These are phyloP conservation scores for Teratosphaeria epicoccoides DNA, from an alignment of 2,329 filamentous ascomycete genomes.

Conservation along the genomic window DNA sequence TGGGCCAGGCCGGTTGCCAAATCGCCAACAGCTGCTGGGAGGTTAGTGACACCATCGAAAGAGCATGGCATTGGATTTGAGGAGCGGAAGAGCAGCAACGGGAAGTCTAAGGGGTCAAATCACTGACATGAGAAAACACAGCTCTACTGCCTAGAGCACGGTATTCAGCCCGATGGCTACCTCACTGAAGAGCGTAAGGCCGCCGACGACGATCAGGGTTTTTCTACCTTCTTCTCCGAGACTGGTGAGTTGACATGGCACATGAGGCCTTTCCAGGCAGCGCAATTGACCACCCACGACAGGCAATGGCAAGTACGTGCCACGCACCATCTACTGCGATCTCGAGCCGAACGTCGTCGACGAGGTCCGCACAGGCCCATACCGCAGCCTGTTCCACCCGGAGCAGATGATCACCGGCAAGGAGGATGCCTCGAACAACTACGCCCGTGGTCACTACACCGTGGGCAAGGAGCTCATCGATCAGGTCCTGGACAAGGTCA, in stretches of 20 bases:
- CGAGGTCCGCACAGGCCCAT: slow-evolving; percentile 94
- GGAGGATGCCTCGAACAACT: slow-evolving; percentile 99
- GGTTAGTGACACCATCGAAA: slow-evolving; percentile 52
- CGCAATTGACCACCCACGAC: slow-evolving; percentile 24
- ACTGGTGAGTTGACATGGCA: slow-evolving; percentile 63
- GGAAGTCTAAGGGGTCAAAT: slow-evolving; percentile 21
- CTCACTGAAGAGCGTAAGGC: slow-evolving; percentile 96
- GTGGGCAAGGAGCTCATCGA: slow-evolving; percentile 99
- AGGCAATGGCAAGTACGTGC: slow-evolving; percentile 99
- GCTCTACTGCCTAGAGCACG: slow-evolving; percentile 99
- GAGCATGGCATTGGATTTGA: slow-evolving; percentile 7
- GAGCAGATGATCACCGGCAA: slow-evolving; percentile 99
- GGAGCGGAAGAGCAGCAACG: slow-evolving; percentile 12
- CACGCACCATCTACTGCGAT: slow-evolving; percentile 98
- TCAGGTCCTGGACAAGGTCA: slow-evolving; percentile 93
- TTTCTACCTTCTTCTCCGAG: slow-evolving; percentile 99
- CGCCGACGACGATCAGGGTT: slow-evolving; percentile 85
- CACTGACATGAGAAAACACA: slow-evolving; percentile 36
- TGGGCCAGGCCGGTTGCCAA: slow-evolving; percentile 99
- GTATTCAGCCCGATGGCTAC: slow-evolving; percentile 98
- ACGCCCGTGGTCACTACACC: slow-evolving; percentile 98
- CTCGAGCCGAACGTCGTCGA: slow-evolving; percentile 99
- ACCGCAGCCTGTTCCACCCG: slow-evolving; percentile 95
- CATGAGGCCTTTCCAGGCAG: neutral
- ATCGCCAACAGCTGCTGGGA: slow-evolving; percentile 99